Evolutionary conservation across 2,329 filamentous ascomycete genomes (phyloP), one percentile per base, ranked within the genome.

Genomic region (Cladophialophora yegresii): DNA sequence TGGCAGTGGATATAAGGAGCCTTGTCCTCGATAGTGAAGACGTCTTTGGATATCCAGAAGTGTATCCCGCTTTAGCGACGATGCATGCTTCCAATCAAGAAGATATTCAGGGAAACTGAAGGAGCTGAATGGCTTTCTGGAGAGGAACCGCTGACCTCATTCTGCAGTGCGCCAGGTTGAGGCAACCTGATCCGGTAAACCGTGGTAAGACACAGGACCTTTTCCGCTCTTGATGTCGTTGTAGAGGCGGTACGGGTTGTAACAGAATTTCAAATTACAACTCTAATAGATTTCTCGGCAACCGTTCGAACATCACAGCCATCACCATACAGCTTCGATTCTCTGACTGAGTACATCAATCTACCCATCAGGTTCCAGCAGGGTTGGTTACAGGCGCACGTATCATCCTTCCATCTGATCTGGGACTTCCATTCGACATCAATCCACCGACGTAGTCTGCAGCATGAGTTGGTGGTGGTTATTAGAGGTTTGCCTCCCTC

Each of bases 391-490:
- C 23, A 26, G 47, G 9, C 20, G 4, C 20, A 28, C 10, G 23
- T 22, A 9, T 50, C 13, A 13, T 50, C 22, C 26, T 26, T 26
- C 47, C 23, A 54, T 33, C 28, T 54, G 51, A 20, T 20, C 9
- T 33, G n/a, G 20, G 23, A 9, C 33, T 54, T 30, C 28, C 28
- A 54, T 22, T 13, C 13, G 22, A 28, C 12, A 22, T 23, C 22
- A 13, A 9, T 10, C n/a, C n/a, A n/a, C n/a, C n/a, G n/a, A n/a
- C n/a, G n/a, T n/a, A 51, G 12, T 28, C 28, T 30, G 23, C 51
- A 33, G 23, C 20, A 69, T 69, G 67, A 64, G 57, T 33, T 70
- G 69, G 69, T 53, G 65, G 22, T 68, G 65, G 69, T 30, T 68
- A 36, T 30, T 71, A 26, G 69, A 71, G 66, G 69, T 69, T 55